Conservation (phyloP, 345 rosid species). For the Populus simonii region DNA sequence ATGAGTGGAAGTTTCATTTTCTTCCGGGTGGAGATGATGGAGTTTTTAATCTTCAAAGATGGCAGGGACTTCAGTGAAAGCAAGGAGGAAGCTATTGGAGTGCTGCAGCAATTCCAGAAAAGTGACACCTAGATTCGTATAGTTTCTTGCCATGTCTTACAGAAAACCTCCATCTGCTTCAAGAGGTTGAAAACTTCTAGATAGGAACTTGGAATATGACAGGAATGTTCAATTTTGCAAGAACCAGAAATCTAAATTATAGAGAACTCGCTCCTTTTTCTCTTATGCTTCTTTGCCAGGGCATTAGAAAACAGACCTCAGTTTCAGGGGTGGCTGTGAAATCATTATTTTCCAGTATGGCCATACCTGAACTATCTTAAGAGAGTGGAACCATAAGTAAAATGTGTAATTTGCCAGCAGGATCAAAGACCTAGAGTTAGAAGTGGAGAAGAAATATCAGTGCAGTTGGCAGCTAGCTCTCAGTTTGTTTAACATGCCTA, state of each 20-base stretch:
- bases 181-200: neutral
- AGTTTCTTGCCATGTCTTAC: neutral
- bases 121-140: neutral
- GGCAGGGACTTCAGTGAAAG: slow-evolving; percentile 38
- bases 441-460: neutral
- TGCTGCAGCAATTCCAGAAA: slow-evolving; percentile 24
- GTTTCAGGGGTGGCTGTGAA: neutral
- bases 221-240: neutral
- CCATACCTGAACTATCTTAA: neutral
- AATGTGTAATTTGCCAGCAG: neutral
- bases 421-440: neutral
- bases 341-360: neutral
- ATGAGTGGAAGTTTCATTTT: slow-evolving; percentile 43
- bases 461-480: neutral
- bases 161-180: neutral
- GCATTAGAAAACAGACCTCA: neutral
- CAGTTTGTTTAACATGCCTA: neutral
- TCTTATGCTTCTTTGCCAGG: neutral
- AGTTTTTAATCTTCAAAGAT: slow-evolving; percentile 52
- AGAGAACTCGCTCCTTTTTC: neutral
- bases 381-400: neutral
- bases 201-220: neutral
- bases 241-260: neutral
- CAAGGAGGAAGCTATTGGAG: slow-evolving; percentile 47
- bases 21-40: slow-evolving; percentile 48